Conservation (phyloP, 2,329 filamentous ascomycete species). For the Alternaria burnsii region DNA sequence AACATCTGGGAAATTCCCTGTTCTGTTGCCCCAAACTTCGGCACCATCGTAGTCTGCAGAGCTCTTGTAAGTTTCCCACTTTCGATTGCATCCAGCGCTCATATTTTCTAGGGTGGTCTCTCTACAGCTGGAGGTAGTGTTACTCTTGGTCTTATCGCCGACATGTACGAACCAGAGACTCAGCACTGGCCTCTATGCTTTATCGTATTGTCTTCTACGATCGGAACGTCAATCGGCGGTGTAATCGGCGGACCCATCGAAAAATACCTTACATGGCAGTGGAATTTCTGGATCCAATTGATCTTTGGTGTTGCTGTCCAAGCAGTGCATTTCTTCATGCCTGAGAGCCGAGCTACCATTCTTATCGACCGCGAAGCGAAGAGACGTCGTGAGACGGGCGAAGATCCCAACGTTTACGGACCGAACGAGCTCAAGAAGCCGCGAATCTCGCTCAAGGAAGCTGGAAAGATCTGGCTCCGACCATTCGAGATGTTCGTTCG, state of each 20-base stretch:
- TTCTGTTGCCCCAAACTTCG: conserved; percentile 69
- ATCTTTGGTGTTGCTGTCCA: conserved; percentile 78
- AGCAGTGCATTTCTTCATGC: conserved; percentile 69
- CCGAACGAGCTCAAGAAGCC: conserved; percentile 69
- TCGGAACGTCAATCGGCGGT: conserved; percentile 77
- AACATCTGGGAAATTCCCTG: conserved; percentile 75
- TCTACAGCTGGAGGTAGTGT: conserved; percentile 69
- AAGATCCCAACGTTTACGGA: conserved; percentile 70
- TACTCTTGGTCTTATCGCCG: conserved; percentile 69
- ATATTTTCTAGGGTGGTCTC: conserved; percentile 42
- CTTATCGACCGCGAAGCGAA: conserved; percentile 81
- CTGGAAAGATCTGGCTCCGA: conserved; percentile 58
- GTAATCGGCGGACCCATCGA: conserved; percentile 67
- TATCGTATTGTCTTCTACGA: conserved; percentile 62
- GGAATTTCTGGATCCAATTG: conserved; percentile 84
- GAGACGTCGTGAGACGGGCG: conserved; percentile 69
- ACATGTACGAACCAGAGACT: conserved; percentile 65
- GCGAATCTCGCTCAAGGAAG: conserved; percentile 44
- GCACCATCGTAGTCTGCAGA: conserved; percentile 69
- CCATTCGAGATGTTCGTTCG: conserved; percentile 73
- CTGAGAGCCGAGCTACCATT: conserved; percentile 77
- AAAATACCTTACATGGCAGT: conserved; percentile 66
- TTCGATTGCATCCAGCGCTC: conserved; percentile 65
- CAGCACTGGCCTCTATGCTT: conserved; percentile 68
- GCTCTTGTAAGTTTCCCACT: conserved; percentile 62